phyloP scores from a whole-genome alignment of 106 monocot genomes.

The Dioscorea zingiberensis region DNA sequence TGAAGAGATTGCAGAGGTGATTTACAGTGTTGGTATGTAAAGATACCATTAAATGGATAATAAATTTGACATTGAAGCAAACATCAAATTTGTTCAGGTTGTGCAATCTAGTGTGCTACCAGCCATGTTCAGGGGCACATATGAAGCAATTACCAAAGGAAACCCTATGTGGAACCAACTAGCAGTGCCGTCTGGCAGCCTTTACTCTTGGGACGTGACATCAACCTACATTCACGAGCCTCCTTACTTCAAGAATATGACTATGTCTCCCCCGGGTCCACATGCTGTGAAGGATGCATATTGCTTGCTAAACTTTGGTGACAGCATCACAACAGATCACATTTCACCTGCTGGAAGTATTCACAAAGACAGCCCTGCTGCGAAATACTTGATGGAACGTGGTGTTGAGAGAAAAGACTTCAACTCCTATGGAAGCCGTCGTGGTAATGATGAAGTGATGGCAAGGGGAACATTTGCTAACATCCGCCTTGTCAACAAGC shows the following conservation, averaged over 20 bases:
- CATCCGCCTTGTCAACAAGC: constrained; percentile 83
- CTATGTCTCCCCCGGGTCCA: constrained; percentile 83
- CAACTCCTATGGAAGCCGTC: constrained; percentile 91
- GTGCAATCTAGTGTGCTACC: constrained; percentile 73
- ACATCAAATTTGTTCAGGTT: constrained; percentile 24
- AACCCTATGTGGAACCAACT: constrained; percentile 84
- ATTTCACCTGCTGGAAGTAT: constrained; percentile 96
- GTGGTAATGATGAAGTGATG: constrained; percentile 93
- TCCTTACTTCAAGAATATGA: constrained; percentile 94
- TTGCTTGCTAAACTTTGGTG: constrained; percentile 76
- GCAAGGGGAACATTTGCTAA: constrained; percentile 94
- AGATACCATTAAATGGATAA: neutral
- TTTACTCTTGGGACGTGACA: constrained; percentile 58
- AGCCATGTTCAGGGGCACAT: constrained; percentile 61
- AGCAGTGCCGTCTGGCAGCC: constrained; percentile 35
- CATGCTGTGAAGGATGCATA: constrained; percentile 78
- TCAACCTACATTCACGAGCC: constrained; percentile 90
- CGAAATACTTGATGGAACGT: constrained; percentile 61
- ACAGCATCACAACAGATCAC: constrained; percentile 92
- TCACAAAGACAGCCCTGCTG: constrained; percentile 88
- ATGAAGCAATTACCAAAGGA: constrained; percentile 64
- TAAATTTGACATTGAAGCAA: too few relatives aligned
- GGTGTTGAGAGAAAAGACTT: constrained; percentile 85
- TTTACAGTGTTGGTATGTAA: neutral
- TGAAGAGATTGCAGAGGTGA: constrained; percentile 77